phyloP scores from a whole-genome alignment of 305 asterid genomes.

The Fraxinus greggii region DNA sequence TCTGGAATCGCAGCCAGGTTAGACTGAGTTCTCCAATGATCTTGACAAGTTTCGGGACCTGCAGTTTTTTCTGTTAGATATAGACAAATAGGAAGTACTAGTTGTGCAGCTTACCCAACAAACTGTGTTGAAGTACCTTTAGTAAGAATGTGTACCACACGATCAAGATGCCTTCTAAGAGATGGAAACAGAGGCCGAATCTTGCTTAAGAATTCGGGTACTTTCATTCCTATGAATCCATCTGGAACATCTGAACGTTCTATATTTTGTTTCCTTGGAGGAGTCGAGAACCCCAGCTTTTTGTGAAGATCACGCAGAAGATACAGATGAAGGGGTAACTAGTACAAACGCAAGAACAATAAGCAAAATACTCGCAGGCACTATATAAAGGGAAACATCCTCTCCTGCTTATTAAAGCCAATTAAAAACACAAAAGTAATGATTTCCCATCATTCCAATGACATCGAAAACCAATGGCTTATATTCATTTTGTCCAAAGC shows the following conservation, averaged over 20 bases:
- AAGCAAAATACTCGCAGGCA: background rate
- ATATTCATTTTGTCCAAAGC: background rate
- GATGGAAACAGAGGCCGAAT: slow-evolving; percentile 54
- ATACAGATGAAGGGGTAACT: slow-evolving; percentile 82
- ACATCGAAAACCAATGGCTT: background rate
- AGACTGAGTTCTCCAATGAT: slow-evolving; percentile 74
- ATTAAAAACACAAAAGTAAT: background rate
- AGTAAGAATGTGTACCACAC: slow-evolving; percentile 49
- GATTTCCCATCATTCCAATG: background rate
- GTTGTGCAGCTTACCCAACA: slow-evolving; percentile 19
- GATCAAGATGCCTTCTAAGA: slow-evolving; percentile 59
- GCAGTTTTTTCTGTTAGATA: slow-evolving; percentile 35
- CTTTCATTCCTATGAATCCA: slow-evolving; percentile 44
- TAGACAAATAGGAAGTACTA: slow-evolving; percentile 18
- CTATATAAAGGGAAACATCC: background rate
- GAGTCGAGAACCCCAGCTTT: slow-evolving; percentile 59
- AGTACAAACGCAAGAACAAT: slow-evolving; percentile 25
- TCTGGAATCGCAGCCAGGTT: slow-evolving; percentile 62
- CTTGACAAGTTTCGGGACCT: slow-evolving; percentile 68
- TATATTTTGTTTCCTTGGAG: slow-evolving; percentile 48
- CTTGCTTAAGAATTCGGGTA: slow-evolving; percentile 46
- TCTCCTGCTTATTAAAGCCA: background rate
- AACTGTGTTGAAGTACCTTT: slow-evolving; percentile 47
- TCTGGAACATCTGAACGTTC: slow-evolving; percentile 39
- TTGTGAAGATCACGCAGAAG: slow-evolving; percentile 73